phyloP scores from a whole-genome alignment of 306 rosid genomes.

The Cicer judaicum region DNA sequence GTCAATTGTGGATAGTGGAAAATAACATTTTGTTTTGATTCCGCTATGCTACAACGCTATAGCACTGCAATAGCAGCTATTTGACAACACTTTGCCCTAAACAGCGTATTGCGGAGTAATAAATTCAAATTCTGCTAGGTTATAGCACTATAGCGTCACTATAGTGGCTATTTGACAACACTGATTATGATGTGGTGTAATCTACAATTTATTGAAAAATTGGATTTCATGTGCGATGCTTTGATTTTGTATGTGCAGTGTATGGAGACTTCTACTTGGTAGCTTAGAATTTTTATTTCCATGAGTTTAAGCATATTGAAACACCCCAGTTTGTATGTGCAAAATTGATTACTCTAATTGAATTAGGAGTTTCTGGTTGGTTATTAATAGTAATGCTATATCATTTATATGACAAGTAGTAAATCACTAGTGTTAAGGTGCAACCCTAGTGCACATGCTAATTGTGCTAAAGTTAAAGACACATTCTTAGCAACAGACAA shows the following conservation, averaged over 20 bases:
- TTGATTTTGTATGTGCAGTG: slow-evolving; percentile 38
- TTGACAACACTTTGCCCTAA: too few relatives aligned
- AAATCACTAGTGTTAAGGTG: slow-evolving; percentile 11
- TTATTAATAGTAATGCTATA: slow-evolving; percentile 1
- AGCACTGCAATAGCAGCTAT: too few relatives aligned
- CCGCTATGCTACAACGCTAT: too few relatives aligned
- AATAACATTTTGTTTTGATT: too few relatives aligned
- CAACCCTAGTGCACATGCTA: slow-evolving; percentile 1
- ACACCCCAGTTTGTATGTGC: background rate
- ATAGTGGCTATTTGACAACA: too few relatives aligned
- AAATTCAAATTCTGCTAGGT: too few relatives aligned
- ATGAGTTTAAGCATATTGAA: slow-evolving; percentile 28
- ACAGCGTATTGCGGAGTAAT: too few relatives aligned
- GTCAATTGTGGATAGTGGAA: too few relatives aligned
- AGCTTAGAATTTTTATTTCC: slow-evolving; percentile 9
- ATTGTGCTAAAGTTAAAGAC: slow-evolving; percentile 14
- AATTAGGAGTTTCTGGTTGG: slow-evolving; percentile 19
- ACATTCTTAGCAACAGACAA: slow-evolving; percentile 2
- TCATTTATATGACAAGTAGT: background rate
- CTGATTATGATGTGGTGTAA: slow-evolving; percentile 15
- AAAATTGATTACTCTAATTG: background rate
- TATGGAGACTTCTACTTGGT: slow-evolving; percentile 22
- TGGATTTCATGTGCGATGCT: slow-evolving; percentile 7
- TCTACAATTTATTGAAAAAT: slow-evolving; percentile 5
- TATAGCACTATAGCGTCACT: too few relatives aligned